These are phyloP conservation scores for Metroxylon sagu DNA, from an alignment of 176 grass and related monocot species.

Conservation along the genomic window DNA sequence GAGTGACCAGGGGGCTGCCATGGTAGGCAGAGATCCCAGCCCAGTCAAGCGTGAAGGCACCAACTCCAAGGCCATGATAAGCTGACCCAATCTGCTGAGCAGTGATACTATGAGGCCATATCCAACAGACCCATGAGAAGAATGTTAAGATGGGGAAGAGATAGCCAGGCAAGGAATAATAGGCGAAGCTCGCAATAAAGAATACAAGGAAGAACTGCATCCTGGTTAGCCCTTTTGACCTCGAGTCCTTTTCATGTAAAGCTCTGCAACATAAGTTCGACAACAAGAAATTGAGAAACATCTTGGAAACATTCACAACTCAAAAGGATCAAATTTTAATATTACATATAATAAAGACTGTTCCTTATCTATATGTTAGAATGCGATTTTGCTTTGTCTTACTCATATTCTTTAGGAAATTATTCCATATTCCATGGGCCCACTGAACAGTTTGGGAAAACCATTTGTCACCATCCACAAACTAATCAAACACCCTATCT, in stretches of 20 bases:
- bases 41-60: slow-evolving; percentile 95
- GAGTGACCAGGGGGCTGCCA: slow-evolving; percentile 82
- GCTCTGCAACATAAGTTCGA: slow-evolving; percentile 40
- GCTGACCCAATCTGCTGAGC: slow-evolving; percentile 89
- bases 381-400: too few relatives aligned
- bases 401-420: too few relatives aligned
- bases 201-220: slow-evolving; percentile 93
- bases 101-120: slow-evolving; percentile 80
- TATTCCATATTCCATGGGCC: too few relatives aligned
- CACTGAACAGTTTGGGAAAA: too few relatives aligned
- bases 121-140: slow-evolving; percentile 96
- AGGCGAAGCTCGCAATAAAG: slow-evolving; percentile 66
- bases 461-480: too few relatives aligned
- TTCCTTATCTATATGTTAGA: too few relatives aligned
- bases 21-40: slow-evolving; percentile 96
- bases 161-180: slow-evolving; percentile 76
- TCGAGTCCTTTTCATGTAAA: slow-evolving; percentile 63
- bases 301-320: too few relatives aligned
- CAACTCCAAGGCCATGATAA: slow-evolving; percentile 80
- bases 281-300: too few relatives aligned
- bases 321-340: too few relatives aligned
- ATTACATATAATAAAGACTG: too few relatives aligned
- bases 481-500: too few relatives aligned
- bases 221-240: slow-evolving; percentile 44
- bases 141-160: slow-evolving; percentile 80